phyloP scores from a whole-genome alignment of 805 yeast species.

The Cyberlindnera meyerae region DNA sequence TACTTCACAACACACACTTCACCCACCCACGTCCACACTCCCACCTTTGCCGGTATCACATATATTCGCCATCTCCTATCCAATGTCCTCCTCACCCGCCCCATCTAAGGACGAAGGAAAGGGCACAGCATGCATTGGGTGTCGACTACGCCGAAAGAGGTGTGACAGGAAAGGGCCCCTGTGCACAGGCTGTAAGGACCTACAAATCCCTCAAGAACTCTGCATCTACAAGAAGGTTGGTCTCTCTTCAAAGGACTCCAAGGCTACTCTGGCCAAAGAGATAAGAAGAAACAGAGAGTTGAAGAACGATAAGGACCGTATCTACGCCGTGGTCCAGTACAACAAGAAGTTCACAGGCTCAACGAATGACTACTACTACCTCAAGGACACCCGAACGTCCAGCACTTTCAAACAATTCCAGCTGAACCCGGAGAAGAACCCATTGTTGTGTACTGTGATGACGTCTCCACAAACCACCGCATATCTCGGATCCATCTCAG shows the following conservation, averaged over 20 bases:
- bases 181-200: constrained; percentile 14
- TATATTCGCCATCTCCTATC: too few species aligned
- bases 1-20: too few species aligned
- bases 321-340: constrained; percentile 9
- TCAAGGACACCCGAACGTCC: constrained; percentile 6
- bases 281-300: constrained; percentile 14
- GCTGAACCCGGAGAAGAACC: constrained; percentile 17
- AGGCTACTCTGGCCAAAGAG: constrained; percentile 13
- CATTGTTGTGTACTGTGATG: constrained; percentile 14
- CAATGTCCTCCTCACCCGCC: too few species aligned
- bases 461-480: constrained; percentile 10
- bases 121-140: constrained; percentile 18
- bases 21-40: too few species aligned
- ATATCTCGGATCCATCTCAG: constrained; percentile 17
- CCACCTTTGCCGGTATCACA: too few species aligned
- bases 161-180: constrained; percentile 13
- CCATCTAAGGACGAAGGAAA: constrained; percentile 2
- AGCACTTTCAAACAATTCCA: constrained; percentile 10
- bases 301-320: constrained; percentile 12
- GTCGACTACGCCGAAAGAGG: constrained; percentile 15
- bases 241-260: constrained; percentile 16
- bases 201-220: constrained; percentile 15
- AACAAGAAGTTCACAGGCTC: constrained; percentile 11
- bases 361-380: constrained; percentile 13
- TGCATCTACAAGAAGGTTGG: constrained; percentile 19